Base-by-base conservation (phyloP, 257 asterid genomes). In the Linaria vulgaris region DNA sequence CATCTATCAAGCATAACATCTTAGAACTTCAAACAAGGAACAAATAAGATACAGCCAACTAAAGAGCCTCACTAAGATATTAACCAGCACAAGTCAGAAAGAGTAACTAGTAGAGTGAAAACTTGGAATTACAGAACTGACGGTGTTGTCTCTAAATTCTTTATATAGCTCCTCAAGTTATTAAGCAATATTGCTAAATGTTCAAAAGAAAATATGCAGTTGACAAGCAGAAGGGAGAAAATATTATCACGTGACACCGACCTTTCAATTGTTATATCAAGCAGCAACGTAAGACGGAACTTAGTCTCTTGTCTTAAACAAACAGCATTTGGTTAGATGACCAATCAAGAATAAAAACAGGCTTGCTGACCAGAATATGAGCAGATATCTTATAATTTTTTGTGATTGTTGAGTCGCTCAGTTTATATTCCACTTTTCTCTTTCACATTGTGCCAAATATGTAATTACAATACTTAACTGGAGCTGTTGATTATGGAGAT, bases 151-250 rank as follows among this genome's bases (percentile, higher is more conserved):
- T 2, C 16, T 52, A 41, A 47, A 13, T 66, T 59, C 21, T 60
- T 17, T 66, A 21, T 10, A 57, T 56, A 59, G 57, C 78, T 55
- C 64, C 53, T 64, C 44, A 24, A 47, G 45, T 23, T 60, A 21
- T 22, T 61, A 46, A 48, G 48, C 41, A 34, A 52, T 38, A 56
- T 21, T 31, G 34, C 48, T 20, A 63, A 57, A 52, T 64, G 31
- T 12, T 34, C 68, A 49, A 19, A 21, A 22, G n/a, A 37, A 41
- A 6, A 22, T 27, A 49, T 17, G 10, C 3, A 21, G 59, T 47
- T 11, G 25, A 46, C 45, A 17, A 59, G 41, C 41, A 34, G 41
- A 34, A 34, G 41, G 9, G 41, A 34, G 41, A 4, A 34, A 34
- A 4, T 34, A 34, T 34, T 11, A 34, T 34, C 5, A 1, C 1